Percentiles rank a stretch among this genome's conserved stretches.
These are phyloP conservation scores for Botryotinia globosa DNA, from an alignment of 2,329 filamentous ascomycete genomes.

Conservation along the genomic window DNA sequence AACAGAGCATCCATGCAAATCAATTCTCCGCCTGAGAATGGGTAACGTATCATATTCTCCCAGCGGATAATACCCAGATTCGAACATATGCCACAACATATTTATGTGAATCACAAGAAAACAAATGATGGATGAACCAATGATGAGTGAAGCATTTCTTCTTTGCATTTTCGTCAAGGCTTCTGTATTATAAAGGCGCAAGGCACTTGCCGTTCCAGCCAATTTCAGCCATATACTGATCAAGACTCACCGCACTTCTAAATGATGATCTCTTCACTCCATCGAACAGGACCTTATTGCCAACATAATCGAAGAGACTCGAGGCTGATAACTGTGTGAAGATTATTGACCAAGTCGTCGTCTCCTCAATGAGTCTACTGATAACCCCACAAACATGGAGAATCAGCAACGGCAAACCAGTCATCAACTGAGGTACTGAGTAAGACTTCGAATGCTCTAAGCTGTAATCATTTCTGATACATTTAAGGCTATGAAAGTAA, in stretches of 20 bases:
- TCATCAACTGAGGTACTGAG: neutral
- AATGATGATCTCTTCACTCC: neutral
- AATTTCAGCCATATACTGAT: neutral
- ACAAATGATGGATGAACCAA: neutral
- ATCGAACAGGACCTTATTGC: neutral
- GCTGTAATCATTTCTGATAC: neutral
- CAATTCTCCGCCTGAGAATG: neutral
- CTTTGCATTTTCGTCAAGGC: constrained; percentile 4
- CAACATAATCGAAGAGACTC: neutral
- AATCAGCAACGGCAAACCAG: neutral
- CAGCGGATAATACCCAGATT: constrained; percentile 1
- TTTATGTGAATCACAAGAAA: neutral
- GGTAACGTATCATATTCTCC: constrained; percentile 10
- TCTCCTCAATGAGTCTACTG: neutral
- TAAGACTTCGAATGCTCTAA: neutral
- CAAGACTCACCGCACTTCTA: constrained; percentile 3
- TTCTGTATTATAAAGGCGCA: neutral
- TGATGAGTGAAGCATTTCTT: neutral
- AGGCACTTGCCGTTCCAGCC: constrained; percentile 14
- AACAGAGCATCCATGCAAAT: neutral
- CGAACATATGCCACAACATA: neutral
- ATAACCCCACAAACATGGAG: neutral
- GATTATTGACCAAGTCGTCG: neutral
- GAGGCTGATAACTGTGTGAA: neutral
- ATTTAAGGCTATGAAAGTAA: neutral